Base-by-base conservation (phyloP, 257 asterid genomes). In the Buddleja alternifolia region DNA sequence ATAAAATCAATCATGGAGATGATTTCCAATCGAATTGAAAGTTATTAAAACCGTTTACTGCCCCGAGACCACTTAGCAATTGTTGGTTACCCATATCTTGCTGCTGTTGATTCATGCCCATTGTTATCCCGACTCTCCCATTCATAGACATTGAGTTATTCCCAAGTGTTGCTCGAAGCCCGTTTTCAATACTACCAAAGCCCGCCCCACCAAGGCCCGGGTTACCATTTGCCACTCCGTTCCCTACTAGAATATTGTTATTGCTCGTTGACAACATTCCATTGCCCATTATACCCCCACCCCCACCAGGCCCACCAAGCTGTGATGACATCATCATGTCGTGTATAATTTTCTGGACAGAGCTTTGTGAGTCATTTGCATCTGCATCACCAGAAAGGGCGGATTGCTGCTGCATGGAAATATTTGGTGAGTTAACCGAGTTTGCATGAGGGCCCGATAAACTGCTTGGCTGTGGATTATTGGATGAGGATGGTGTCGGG, bases 331-430 rank as follows among this genome's bases (percentile, higher is more conserved):
- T 80, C 93, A 87, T 81, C 96, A 94, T 83, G 52, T 91, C 91
- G 8, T 94, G 90, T 77, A 94, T 82, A 52, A 94, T 91, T 85
- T 94, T 91, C 86, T 94, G 97, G 47, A 94, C 99, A 7, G 98
- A 91, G 78, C 96, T 89, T 70, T 94, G 99, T 8, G 98, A 81
- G 42, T 91, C 99, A 20, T 79, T 87, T 6, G 84, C 91, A 71
- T 87, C 96, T 8, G 85, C 64, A 10, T 86, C 96, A 37, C 85
- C 75, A 11, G 97, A 84, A 29, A 83, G 77, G 23, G 90, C 75
- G 8, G 94, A 83, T 66, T 93, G 84, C 75, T 80, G 95, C 75
- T 80, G 95, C 83, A 85, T 75, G 8, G 96, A 65, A 16, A 88
- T 72, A 77, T 83, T 86, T 7, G 95, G 84, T 29, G 96, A 86